phyloP scores from a whole-genome alignment of 2,329 filamentous ascomycete species.

The Microsporum ferrugineum region DNA sequence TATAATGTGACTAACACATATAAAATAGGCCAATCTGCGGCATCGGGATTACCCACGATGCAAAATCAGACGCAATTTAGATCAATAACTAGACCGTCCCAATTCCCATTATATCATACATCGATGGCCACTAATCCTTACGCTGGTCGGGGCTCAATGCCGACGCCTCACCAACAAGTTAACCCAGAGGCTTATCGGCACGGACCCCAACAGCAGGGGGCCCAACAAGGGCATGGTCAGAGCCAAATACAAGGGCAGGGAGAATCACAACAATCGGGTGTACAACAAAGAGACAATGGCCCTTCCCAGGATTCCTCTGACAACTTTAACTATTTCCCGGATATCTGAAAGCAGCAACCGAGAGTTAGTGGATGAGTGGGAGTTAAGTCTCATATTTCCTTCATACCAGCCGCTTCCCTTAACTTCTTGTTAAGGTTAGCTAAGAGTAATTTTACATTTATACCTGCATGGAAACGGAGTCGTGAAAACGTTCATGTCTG shows the following conservation, averaged over 20 bases:
- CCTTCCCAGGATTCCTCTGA: neutral
- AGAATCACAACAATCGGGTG: neutral
- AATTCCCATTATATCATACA: neutral
- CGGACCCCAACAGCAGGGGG: neutral
- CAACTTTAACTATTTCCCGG: neutral
- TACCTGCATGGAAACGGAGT: neutral
- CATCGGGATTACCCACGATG: neutral
- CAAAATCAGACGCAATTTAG: neutral
- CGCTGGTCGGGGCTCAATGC: neutral
- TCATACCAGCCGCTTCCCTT: neutral
- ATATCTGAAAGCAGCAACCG: neutral
- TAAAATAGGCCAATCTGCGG: neutral
- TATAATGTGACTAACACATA: neutral
- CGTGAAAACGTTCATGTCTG: neutral
- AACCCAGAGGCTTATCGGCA: neutral
- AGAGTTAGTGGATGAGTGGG: neutral
- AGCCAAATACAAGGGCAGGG: neutral
- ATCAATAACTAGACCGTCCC: neutral
- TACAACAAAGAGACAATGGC: neutral
- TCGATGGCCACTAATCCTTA: neutral
- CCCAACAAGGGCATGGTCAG: neutral
- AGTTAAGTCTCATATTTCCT: neutral
- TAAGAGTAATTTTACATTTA: neutral
- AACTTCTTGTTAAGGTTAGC: neutral
- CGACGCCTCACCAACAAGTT: neutral